Evolutionary conservation across 2,329 filamentous ascomycete genomes (phyloP).

Genomic region (Nemania serpens): DNA sequence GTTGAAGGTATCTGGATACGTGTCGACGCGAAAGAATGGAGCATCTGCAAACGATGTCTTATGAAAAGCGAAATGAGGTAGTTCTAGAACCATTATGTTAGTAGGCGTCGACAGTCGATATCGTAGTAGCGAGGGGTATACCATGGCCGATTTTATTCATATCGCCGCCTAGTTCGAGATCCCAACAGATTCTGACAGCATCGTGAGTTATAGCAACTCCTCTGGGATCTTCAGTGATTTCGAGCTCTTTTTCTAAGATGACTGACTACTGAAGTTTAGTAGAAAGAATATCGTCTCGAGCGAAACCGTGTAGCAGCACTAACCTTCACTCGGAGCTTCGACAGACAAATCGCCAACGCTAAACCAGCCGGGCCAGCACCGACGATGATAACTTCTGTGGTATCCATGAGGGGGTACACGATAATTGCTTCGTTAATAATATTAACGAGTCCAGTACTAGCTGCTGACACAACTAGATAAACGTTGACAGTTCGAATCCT

Average conservation of each 20-base stretch:
- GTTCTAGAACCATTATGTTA: constrained; percentile 12
- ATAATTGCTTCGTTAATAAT: not conserved
- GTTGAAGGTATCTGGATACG: constrained; percentile 18
- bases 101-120: not conserved
- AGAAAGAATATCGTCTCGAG: not conserved
- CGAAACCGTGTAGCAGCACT: not conserved
- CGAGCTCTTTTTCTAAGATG: constrained; percentile 33
- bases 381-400: constrained; percentile 36
- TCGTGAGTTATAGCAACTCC: constrained; percentile 34
- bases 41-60: constrained; percentile 26
- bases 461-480: not conserved
- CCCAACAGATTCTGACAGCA: constrained; percentile 34
- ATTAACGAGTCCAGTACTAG: not conserved
- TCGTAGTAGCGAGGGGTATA: constrained; percentile 13
- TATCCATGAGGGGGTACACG: constrained; percentile 24
- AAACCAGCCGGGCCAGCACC: constrained; percentile 36
- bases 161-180: constrained; percentile 31
- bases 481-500: not conserved
- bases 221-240: constrained; percentile 34
- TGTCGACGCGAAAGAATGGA: constrained; percentile 27
- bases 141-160: constrained; percentile 33
- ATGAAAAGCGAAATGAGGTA: constrained; percentile 30
- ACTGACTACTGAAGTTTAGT: constrained; percentile 27
- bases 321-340: constrained; percentile 33
- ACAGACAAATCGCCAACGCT: constrained; percentile 31